A percentile compares a stretch with the other conserved stretches of the same genome.
Evolutionary conservation across 2,329 filamentous ascomycete genomes (phyloP).

Genomic region (Pyrenochaeta sp.): DNA sequence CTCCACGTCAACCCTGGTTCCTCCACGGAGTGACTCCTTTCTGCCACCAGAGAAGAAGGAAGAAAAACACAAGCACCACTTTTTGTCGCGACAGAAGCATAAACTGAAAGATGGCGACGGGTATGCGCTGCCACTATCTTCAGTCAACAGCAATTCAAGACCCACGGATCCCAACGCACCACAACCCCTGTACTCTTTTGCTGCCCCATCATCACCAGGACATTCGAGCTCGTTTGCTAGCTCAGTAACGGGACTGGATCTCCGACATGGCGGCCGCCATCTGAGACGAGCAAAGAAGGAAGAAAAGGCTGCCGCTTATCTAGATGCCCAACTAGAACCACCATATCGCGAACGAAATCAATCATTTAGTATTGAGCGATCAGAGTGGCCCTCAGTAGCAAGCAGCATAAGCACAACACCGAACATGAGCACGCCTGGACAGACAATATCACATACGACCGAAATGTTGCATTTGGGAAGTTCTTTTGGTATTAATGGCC

Average conservation of each 20-base stretch:
- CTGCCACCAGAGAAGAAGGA: constrained; percentile 67
- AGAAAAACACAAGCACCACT: constrained; percentile 78
- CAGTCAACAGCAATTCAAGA: constrained; percentile 77
- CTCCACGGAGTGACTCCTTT: constrained; percentile 54
- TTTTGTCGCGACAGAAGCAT: constrained; percentile 79
- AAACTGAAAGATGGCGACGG: constrained; percentile 79
- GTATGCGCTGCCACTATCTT: constrained; percentile 73
- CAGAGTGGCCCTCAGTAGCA: constrained; percentile 46
- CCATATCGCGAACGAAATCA: constrained; percentile 46
- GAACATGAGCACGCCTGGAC: constrained; percentile 28
- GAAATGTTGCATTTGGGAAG: constrained; percentile 56
- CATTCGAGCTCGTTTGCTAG: constrained; percentile 77
- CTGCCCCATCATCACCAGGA: constrained; percentile 74
- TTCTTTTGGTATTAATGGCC: constrained; percentile 57
- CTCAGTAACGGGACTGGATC: constrained; percentile 80
- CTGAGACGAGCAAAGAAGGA: constrained; percentile 76
- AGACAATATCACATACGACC: constrained; percentile 42
- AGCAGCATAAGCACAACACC: constrained; percentile 35
- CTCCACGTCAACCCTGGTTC: constrained; percentile 78
- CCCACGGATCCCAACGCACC: constrained; percentile 79
- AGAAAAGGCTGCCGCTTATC: constrained; percentile 56
- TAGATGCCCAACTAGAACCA: constrained; percentile 44
- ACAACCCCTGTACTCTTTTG: constrained; percentile 81
- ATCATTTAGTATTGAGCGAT: constrained; percentile 49
- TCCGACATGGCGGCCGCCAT: constrained; percentile 78